Conservation (phyloP, 768 basidiomycete species). For the Podaxis sp. region DNA sequence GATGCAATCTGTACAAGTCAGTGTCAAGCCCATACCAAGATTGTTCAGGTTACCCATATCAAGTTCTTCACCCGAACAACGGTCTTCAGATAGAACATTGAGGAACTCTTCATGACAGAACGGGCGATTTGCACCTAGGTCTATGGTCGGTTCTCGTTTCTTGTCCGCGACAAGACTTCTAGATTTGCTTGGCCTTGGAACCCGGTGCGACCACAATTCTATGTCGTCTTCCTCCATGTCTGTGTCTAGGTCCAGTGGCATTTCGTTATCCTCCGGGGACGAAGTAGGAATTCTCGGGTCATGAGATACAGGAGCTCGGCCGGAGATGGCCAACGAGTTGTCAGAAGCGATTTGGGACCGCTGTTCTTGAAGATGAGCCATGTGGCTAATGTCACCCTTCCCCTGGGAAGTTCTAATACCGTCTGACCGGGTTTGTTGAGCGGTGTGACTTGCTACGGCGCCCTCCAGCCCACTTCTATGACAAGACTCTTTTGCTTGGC, state of each 20-base stretch:
- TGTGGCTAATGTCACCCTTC: conserved; percentile 5
- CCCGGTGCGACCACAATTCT: background rate
- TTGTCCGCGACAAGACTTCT: background rate
- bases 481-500: background rate
- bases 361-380: background rate
- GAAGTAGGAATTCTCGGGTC: background rate
- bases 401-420: conserved; percentile 9
- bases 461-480: background rate
- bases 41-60: background rate
- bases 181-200: background rate
- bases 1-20: conserved; percentile 2
- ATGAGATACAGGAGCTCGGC: background rate
- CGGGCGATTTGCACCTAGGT: background rate
- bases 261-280: background rate
- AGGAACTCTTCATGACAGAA: background rate
- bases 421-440: conserved; percentile 10
- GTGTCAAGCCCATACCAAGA: background rate
- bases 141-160: background rate
- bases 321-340: background rate
- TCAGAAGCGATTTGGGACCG: conserved; percentile 4
- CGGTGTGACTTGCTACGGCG: background rate
- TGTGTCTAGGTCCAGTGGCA: background rate
- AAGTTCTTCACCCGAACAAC: conserved; percentile 2
- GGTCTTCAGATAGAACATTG: conserved; percentile 9
- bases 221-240: background rate